Percentiles rank a stretch among this genome's conserved stretches.
phyloP scores from a whole-genome alignment of 495 filamentous ascomycete genomes.

The Xylaria bambusicola region DNA sequence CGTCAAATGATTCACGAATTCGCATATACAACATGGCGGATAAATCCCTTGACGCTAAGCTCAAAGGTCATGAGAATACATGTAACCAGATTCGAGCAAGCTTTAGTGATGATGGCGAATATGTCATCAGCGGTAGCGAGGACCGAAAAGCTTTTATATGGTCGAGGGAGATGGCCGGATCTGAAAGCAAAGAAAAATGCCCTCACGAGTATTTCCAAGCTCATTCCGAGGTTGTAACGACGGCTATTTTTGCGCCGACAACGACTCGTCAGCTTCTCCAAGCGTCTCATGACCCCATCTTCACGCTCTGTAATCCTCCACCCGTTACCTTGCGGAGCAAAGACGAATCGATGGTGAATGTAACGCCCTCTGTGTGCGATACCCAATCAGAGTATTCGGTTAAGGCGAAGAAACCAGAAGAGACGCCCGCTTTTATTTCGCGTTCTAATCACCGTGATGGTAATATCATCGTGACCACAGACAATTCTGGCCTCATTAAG shows the following conservation, averaged over 20 bases:
- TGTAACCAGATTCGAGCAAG: slow-evolving; percentile 87
- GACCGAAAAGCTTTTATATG: slow-evolving; percentile 89
- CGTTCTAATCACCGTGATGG: slow-evolving; percentile 77
- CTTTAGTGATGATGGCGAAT: slow-evolving; percentile 84
- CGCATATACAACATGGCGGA: slow-evolving; percentile 85
- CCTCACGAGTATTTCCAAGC: slow-evolving; percentile 88
- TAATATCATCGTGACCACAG: slow-evolving; percentile 90
- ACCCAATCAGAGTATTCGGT: slow-evolving; percentile 38
- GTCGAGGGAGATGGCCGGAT: slow-evolving; percentile 61
- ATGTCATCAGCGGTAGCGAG: slow-evolving; percentile 93
- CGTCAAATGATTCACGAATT: slow-evolving; percentile 94
- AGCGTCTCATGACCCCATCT: slow-evolving; percentile 85
- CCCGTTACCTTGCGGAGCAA: slow-evolving; percentile 80
- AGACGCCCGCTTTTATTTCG: slow-evolving; percentile 65
- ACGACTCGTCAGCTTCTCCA: slow-evolving; percentile 76
- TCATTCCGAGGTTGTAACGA: slow-evolving; percentile 84
- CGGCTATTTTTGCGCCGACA: slow-evolving; percentile 79
- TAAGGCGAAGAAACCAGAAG: slow-evolving; percentile 45
- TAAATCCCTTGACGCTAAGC: slow-evolving; percentile 82
- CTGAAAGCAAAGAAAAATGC: slow-evolving; percentile 74
- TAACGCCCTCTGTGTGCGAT: slow-evolving; percentile 28
- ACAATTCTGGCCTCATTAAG: slow-evolving; percentile 86
- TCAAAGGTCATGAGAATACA: slow-evolving; percentile 90
- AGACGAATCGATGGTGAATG: slow-evolving; percentile 58
- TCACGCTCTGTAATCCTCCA: slow-evolving; percentile 94